A percentile compares a stretch with the other conserved stretches of the same genome.
Evolutionary conservation across 1,139 yeast genomes (phyloP).

Genomic region (Candida mesenterica): DNA sequence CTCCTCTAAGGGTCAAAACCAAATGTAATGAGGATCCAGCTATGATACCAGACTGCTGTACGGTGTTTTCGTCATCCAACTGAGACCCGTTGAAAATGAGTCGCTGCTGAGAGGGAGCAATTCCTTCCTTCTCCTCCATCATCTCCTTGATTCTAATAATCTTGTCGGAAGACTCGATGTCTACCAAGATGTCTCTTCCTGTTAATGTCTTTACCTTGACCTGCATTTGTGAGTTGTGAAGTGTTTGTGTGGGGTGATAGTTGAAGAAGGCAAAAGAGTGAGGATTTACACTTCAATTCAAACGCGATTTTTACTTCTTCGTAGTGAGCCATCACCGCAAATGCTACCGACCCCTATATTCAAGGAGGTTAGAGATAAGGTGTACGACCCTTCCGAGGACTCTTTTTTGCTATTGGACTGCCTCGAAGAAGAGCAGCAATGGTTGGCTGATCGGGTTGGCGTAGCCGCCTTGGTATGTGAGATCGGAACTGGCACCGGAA

Average conservation of each 20-base stretch:
- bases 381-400: conserved; percentile 95
- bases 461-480: conserved; percentile 65
- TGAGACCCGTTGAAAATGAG: conserved; percentile 90
- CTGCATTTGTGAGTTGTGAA: conserved; percentile 45
- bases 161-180: conserved; percentile 72
- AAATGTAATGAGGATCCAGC: conserved; percentile 85
- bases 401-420: conserved; percentile 78
- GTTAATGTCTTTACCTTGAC: conserved; percentile 74
- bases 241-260: not conserved
- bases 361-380: conserved; percentile 39
- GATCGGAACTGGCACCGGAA: conserved; percentile 89
- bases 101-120: conserved; percentile 94
- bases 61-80: conserved; percentile 75
- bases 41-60: conserved; percentile 61
- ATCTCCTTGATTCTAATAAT: conserved; percentile 85
- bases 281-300: too few species aligned
- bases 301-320: too few species aligned
- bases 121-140: conserved; percentile 96
- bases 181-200: conserved; percentile 82
- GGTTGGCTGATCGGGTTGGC: conserved; percentile 23
- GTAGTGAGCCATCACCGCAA: too few species aligned
- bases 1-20: conserved; percentile 90
- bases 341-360: conserved; percentile 47
- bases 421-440: conserved; percentile 56
- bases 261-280: not conserved